Base-by-base conservation (phyloP, 495 filamentous ascomycete genomes). In the Bathelium albidoporum region DNA sequence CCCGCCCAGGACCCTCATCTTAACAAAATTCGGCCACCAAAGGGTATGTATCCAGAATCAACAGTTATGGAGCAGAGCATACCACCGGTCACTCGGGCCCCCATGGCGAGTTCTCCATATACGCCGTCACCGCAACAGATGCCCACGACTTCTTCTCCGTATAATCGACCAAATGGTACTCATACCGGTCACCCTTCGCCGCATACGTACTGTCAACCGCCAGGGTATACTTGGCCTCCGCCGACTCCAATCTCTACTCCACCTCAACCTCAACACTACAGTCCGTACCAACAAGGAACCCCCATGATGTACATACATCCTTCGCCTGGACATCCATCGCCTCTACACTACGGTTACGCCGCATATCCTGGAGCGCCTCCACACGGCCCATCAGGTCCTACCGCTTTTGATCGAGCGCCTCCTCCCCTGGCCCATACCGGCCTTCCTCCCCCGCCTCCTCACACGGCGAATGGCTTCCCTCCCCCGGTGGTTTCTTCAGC, bases 21-120 rank as follows among this genome's bases (percentile, higher is more conserved):
- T 44, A 85, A 91, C 65, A 82, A 91, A 70, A 91, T 98, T 64
- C 78, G 87, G 9, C 92, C 92, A 9, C 80, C 83, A 39, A 96
- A 96, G 73, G 91, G 90, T 67, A 88, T 98, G 79, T 98, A 98
- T 71, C 95, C 95, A 1, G 94, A 98, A 74, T 93, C 95, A 4
- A 96, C 91, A n/a, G 82, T 97, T 36, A 88, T 90, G 68, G 94
- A 97, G 64, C 82, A 87, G 61, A 87, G 82, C 60, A 81, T 88
- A 58, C 81, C 86, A 36, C 77, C 85, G 14, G 84, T 87, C 1
- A 86, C 85, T 24, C 80, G 84, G 31, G 79, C 81, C 1, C 84
- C 85, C 1, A 87, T 87, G 84, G 70, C 72, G 28, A 82, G 79
- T 41, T 79, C 82, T 9, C 73, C 77, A 0, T 86, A 82, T 65